Conservation (phyloP, 2,329 filamentous ascomycete genomes). For the Botrytis tulipae region DNA sequence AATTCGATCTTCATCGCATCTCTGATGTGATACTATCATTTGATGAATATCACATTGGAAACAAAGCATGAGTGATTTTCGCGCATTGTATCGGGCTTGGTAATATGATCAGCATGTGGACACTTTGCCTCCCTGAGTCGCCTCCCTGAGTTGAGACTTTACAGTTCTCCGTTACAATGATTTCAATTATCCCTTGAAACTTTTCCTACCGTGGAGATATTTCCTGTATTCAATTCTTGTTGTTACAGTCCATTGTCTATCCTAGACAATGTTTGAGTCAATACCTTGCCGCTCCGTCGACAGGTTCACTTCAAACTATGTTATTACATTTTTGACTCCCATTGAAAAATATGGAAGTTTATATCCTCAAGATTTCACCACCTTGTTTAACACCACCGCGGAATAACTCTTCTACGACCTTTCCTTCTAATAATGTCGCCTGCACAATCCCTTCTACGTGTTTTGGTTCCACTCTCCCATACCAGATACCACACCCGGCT, state of each 20-base stretch:
- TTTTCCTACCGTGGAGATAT: not conserved
- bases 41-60: too few relatives aligned
- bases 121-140: not conserved
- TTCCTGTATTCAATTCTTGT: not conserved
- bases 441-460: slow-evolving; percentile 74
- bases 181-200: not conserved
- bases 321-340: not conserved
- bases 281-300: not conserved
- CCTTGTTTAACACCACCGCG: slow-evolving; percentile 63
- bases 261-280: not conserved
- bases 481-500: slow-evolving; percentile 75
- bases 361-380: slow-evolving; percentile 47
- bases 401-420: slow-evolving; percentile 68
- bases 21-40: too few relatives aligned
- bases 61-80: not conserved
- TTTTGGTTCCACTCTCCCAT: slow-evolving; percentile 71
- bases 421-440: slow-evolving; percentile 67
- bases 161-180: not conserved
- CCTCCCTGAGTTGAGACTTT: not conserved
- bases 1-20: too few relatives aligned
- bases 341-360: not conserved
- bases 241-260: not conserved
- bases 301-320: not conserved
- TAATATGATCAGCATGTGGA: not conserved
- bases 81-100: not conserved